Conservation (phyloP, 2,329 filamentous ascomycete genomes). For the Epichloe brachyelytri region DNA sequence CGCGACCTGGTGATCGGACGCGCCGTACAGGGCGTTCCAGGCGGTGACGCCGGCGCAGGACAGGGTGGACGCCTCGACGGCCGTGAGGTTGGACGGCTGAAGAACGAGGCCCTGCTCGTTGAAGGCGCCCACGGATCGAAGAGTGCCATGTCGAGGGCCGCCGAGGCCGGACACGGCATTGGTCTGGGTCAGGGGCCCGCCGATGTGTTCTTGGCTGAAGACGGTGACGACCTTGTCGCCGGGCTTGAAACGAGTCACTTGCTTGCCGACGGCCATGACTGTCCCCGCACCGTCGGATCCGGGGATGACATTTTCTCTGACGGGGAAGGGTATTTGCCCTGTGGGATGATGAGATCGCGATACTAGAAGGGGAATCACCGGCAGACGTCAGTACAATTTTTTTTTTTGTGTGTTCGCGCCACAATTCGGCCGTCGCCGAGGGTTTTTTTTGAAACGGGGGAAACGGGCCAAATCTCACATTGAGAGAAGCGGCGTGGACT, state of each 20-base stretch:
- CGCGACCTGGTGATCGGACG: conserved; percentile 31
- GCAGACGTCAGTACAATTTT: background rate
- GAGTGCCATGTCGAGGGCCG: conserved; percentile 52
- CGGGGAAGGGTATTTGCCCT: conserved; percentile 22
- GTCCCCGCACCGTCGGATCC: conserved; percentile 42
- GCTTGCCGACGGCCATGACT: conserved; percentile 36
- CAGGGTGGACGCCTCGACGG: conserved; percentile 42
- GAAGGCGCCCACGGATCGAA: conserved; percentile 56
- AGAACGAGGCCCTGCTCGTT: conserved; percentile 54
- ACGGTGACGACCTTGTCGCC: conserved; percentile 46
- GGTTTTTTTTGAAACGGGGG: background rate
- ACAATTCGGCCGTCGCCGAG: background rate
- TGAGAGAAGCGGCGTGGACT: conserved; percentile 38
- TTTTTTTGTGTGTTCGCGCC: background rate
- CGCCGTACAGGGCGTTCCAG: conserved; percentile 53
- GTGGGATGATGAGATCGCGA: conserved; percentile 38
- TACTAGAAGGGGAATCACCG: conserved; percentile 18
- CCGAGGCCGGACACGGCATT: conserved; percentile 46
- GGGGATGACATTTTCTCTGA: conserved; percentile 31
- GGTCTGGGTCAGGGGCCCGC: conserved; percentile 24
- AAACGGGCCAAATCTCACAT: conserved; percentile 18
- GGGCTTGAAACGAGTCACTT: conserved; percentile 33
- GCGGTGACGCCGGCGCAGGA: conserved; percentile 49
- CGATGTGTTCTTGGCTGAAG: conserved; percentile 45
- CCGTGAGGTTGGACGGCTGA: conserved; percentile 41